Evolutionary conservation across 257 asterid genomes (phyloP).

Genomic region (Primulina tabacum): DNA sequence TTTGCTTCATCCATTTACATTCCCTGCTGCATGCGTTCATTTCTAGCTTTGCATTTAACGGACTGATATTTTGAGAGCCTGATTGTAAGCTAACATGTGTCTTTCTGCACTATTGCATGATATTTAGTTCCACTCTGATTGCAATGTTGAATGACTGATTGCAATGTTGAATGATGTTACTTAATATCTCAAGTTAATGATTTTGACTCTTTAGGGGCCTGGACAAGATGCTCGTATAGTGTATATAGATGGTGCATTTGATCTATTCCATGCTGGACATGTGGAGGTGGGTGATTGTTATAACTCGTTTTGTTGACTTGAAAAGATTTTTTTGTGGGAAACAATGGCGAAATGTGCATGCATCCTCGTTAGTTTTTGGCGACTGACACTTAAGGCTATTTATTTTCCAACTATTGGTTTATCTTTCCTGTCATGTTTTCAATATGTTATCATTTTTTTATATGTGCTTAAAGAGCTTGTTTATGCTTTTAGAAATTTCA

Average conservation of each 20-base stretch:
- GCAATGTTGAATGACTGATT: constrained; percentile 16
- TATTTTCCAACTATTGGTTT: constrained; percentile 11
- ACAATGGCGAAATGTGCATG: constrained; percentile 1
- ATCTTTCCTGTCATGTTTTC: constrained; percentile 5
- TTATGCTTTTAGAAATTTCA: neutral
- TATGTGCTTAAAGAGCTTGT: constrained; percentile 15
- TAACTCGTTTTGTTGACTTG: constrained; percentile 11
- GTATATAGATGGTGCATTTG: constrained; percentile 98
- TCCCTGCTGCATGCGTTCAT: constrained; percentile 10
- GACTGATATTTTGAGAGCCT: constrained; percentile 8
- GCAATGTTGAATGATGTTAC: constrained; percentile 12
- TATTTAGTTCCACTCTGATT: constrained; percentile 16
- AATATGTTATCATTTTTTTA: constrained; percentile 8
- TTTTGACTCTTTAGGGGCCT: constrained; percentile 59
- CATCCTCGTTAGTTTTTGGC: constrained; percentile 12
- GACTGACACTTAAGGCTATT: constrained; percentile 10
- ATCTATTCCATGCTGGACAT: constrained; percentile 99
- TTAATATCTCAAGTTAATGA: constrained; percentile 20
- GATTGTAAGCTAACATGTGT: constrained; percentile 16
- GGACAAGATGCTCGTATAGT: constrained; percentile 94
- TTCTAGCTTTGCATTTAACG: constrained; percentile 13
- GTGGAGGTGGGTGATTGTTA: constrained; percentile 67
- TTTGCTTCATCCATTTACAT: constrained; percentile 20
- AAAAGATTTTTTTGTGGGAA: constrained; percentile 1
- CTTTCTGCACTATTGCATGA: neutral